These are phyloP conservation scores for Trichothecium roseum DNA, from an alignment of 2,329 filamentous ascomycete species.

Conservation along the genomic window DNA sequence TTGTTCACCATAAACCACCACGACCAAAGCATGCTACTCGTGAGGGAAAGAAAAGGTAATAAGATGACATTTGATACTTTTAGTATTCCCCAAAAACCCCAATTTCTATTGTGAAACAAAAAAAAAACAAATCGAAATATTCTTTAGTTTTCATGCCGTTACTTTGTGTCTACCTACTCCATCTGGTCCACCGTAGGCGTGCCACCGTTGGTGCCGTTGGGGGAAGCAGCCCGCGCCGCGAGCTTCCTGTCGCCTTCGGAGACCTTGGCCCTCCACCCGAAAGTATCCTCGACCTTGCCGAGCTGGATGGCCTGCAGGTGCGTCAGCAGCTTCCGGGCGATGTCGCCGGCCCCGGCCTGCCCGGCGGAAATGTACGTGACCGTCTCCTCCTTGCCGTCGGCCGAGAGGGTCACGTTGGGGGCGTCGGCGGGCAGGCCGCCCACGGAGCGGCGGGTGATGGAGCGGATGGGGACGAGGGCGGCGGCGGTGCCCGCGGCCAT, in stretches of 20 bases:
- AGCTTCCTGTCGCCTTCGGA: constrained; percentile 33
- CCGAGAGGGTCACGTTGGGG: constrained; percentile 26
- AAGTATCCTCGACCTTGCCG: constrained; percentile 66
- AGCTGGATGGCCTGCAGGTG: constrained; percentile 79
- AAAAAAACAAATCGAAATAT: too few species aligned
- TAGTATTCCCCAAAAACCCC: too few species aligned
- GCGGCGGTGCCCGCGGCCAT: constrained; percentile 89
- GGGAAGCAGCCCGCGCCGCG: constrained; percentile 7
- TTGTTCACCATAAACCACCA: too few species aligned
- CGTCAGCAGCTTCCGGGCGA: constrained; percentile 61
- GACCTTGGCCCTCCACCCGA: constrained; percentile 57
- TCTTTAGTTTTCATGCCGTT: too few species aligned
- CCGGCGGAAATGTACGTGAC: constrained; percentile 43
- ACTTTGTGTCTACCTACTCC: constrained; percentile 11
- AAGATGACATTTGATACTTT: too few species aligned
- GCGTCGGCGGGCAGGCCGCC: constrained; percentile 17
- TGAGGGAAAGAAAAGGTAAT: too few species aligned
- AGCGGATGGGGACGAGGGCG: constrained; percentile 81
- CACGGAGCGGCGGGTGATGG: constrained; percentile 59
- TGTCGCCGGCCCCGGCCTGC: constrained; percentile 60
- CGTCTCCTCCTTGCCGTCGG: constrained; percentile 29
- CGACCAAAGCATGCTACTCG: too few species aligned
- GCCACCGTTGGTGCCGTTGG: constrained; percentile 8
- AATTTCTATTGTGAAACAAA: too few species aligned
- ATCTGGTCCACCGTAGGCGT: constrained; percentile 22